Evolutionary conservation across 768 basidiomycete species (phyloP).

Genomic region (Rhodotorula graminis): DNA sequence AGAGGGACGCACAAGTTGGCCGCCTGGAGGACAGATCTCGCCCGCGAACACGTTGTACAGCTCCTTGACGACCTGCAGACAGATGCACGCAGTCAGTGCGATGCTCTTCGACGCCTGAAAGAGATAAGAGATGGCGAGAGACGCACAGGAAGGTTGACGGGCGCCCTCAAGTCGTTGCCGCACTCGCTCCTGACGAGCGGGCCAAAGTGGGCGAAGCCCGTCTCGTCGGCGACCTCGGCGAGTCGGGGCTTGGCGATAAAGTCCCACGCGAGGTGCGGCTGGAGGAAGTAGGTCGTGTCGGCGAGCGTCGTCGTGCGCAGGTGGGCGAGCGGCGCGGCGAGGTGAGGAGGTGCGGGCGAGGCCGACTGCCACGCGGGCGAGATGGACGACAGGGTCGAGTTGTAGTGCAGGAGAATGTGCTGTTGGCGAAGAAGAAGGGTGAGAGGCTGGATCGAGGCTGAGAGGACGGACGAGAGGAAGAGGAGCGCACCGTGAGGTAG

Average conservation of each 20-base stretch:
- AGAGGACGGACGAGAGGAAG: neutral
- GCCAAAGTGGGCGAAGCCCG: constrained; percentile 46
- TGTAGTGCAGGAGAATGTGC: constrained; percentile 45
- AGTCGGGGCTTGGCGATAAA: constrained; percentile 41
- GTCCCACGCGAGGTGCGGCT: constrained; percentile 45
- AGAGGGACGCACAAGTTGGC: constrained; percentile 15
- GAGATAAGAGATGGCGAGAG: neutral
- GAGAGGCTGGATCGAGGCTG: too few relatives aligned
- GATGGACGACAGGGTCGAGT: constrained; percentile 29
- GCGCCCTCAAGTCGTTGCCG: constrained; percentile 39
- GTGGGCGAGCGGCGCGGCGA: neutral
- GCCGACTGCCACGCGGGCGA: neutral
- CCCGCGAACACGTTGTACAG: constrained; percentile 44
- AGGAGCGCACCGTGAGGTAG: constrained; percentile 43
- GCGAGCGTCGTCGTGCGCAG: constrained; percentile 26
- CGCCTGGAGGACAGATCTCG: constrained; percentile 41
- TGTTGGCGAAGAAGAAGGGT: neutral
- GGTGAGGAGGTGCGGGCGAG: neutral
- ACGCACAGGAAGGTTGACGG: constrained; percentile 11
- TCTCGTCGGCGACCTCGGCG: constrained; percentile 30
- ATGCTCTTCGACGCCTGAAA: too few relatives aligned
- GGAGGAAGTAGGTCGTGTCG: constrained; percentile 45
- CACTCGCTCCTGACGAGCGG: constrained; percentile 43
- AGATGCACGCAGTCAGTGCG: neutral
- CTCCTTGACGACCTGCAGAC: constrained; percentile 42